Evolutionary conservation across 345 rosid species (phyloP).

Genomic region (Turritis glabra): DNA sequence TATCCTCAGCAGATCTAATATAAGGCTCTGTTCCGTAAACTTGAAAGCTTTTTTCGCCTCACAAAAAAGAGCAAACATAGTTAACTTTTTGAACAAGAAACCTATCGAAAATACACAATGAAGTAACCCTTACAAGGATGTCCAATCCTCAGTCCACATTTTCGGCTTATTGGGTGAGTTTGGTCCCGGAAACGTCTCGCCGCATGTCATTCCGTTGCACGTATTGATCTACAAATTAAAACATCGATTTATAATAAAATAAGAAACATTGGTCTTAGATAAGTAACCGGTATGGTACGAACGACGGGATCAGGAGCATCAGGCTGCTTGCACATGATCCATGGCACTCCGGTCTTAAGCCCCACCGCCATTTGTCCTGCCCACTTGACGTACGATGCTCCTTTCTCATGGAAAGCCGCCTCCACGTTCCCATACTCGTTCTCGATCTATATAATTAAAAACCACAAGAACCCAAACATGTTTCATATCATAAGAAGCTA

Average conservation of each 20-base stretch:
- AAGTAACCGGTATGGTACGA: conserved; percentile 5
- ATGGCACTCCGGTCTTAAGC: conserved; percentile 82
- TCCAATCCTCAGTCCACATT: conserved; percentile 92
- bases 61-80: neutral
- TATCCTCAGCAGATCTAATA: conserved; percentile 72
- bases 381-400: conserved; percentile 66
- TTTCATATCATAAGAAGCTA: neutral
- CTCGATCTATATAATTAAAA: conserved; percentile 55
- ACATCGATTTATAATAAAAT: neutral
- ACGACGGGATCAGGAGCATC: conserved; percentile 97
- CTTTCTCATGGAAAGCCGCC: conserved; percentile 54
- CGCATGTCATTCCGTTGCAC: conserved; percentile 88
- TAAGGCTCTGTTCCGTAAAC: conserved; percentile 66
- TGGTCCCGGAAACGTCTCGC: conserved; percentile 76
- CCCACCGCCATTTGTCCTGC: conserved; percentile 81
- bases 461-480: neutral
- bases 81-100: conserved; percentile 24
- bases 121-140: conserved; percentile 64
- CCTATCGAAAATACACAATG: neutral
- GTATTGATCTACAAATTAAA: conserved; percentile 62
- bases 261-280: neutral
- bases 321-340: conserved; percentile 91
- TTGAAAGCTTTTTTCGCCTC: conserved; percentile 52
- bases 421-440: conserved; percentile 76
- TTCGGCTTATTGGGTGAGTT: conserved; percentile 84